These are phyloP conservation scores for Kokia cookei DNA, from an alignment of 441 rosid species.

Conservation along the genomic window DNA sequence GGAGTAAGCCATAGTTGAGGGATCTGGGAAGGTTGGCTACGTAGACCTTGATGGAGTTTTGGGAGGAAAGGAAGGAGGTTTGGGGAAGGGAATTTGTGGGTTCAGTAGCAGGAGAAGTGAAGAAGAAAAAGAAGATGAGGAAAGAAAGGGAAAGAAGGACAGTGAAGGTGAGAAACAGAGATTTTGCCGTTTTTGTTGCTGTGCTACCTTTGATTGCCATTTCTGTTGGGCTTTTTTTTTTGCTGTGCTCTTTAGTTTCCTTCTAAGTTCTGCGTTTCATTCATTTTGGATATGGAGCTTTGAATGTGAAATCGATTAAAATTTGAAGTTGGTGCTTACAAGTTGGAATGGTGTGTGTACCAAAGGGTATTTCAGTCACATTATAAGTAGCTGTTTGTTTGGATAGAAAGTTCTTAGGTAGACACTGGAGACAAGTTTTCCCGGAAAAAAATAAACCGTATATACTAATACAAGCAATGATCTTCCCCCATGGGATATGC, in stretches of 20 bases:
- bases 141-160: conserved; percentile 28
- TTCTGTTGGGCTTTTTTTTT: not conserved
- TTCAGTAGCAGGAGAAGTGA: not conserved
- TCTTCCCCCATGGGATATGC: no score
- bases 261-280: not conserved
- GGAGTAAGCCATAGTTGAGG: conserved; percentile 66
- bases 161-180: conserved; percentile 31
- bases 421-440: not conserved
- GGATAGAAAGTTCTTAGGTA: not conserved
- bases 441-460: not conserved
- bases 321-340: not conserved
- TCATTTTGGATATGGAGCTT: not conserved
- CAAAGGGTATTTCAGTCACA: not conserved
- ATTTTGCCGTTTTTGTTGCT: conserved; percentile 2
- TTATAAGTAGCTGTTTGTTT: not conserved
- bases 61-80: conserved; percentile 1
- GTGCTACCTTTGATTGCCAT: conserved; percentile 8
- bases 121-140: conserved; percentile 24
- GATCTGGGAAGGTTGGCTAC: conserved; percentile 74
- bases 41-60: conserved; percentile 48
- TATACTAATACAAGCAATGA: not conserved
- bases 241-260: not conserved
- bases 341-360: not conserved
- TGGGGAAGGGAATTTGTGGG: conserved; percentile 14
- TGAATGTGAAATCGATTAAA: not conserved